Conservation (phyloP, 306 rosid species). For the Malus asiatica region DNA sequence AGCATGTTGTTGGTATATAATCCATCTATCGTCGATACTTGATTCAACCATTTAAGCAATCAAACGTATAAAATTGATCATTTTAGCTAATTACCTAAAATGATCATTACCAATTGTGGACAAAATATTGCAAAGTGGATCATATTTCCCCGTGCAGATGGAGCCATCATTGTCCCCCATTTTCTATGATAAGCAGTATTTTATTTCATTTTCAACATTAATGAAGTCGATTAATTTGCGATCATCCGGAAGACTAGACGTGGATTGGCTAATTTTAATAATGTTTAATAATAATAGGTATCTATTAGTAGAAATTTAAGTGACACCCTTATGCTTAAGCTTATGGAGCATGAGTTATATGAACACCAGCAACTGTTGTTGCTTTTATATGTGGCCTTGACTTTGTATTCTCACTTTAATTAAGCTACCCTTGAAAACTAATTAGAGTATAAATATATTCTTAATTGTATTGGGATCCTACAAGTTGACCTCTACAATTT, state of each 20-base stretch:
- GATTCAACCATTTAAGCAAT: no score
- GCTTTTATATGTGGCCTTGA: background rate
- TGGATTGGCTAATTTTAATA: background rate
- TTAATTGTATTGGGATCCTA: background rate
- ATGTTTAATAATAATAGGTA: background rate
- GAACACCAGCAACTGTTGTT: background rate
- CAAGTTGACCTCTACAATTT: no score
- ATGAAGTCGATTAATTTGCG: background rate
- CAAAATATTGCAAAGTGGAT: background rate
- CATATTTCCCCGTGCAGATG: background rate
- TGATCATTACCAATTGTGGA: no score
- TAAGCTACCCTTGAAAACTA: background rate
- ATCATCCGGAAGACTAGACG: background rate
- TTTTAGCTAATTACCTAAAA: no score
- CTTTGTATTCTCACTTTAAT: background rate
- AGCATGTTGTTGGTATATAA: no score
- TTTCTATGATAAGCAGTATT: background rate
- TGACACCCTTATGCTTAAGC: background rate
- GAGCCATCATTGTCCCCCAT: constrained; percentile 15
- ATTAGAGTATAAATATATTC: background rate
- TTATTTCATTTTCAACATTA: background rate
- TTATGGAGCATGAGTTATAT: background rate
- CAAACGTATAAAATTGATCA: no score
- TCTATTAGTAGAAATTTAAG: background rate
- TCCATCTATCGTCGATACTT: no score